phyloP scores from a whole-genome alignment of 371 early-diverging fungal species.

The Mucor irregularis region DNA sequence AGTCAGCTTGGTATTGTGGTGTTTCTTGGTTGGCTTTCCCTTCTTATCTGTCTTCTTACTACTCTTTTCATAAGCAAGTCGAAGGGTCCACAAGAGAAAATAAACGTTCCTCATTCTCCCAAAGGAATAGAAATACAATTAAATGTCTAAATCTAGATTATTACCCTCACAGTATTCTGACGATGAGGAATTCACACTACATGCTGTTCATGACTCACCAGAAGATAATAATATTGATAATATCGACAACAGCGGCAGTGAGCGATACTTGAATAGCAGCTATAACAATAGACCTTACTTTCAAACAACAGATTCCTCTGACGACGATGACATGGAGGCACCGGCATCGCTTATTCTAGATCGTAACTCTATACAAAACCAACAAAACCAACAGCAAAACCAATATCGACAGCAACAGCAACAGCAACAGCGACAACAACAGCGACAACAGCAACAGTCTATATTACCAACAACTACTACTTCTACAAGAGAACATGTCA shows the following conservation, averaged over 20 bases:
- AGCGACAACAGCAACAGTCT: background rate
- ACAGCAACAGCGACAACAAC: too few relatives aligned
- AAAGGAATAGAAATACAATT: too few relatives aligned
- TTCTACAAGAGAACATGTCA: conserved; percentile 40
- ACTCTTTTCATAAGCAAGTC: too few relatives aligned
- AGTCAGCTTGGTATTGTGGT: too few relatives aligned
- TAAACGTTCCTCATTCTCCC: too few relatives aligned
- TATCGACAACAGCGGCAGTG: too few relatives aligned
- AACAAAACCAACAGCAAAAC: too few relatives aligned
- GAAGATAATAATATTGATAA: too few relatives aligned
- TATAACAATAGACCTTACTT: background rate
- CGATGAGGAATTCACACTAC: conserved; percentile 25
- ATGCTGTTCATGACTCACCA: conserved; percentile 4
- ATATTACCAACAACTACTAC: conserved; percentile 16
- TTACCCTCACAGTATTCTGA: conserved; percentile 9
- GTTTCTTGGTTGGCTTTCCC: too few relatives aligned
- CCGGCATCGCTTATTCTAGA: conserved; percentile 10
- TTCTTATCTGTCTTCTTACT: too few relatives aligned
- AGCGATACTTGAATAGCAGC: background rate
- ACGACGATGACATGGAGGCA: conserved; percentile 12
- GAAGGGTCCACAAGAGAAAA: too few relatives aligned
- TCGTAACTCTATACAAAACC: too few relatives aligned
- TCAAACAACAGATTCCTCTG: background rate
- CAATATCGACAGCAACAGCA: background rate
- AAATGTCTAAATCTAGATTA: conserved; percentile 23